Evolutionary conservation across 2,329 filamentous ascomycete species (phyloP).

Genomic region (Fusarium sp.): DNA sequence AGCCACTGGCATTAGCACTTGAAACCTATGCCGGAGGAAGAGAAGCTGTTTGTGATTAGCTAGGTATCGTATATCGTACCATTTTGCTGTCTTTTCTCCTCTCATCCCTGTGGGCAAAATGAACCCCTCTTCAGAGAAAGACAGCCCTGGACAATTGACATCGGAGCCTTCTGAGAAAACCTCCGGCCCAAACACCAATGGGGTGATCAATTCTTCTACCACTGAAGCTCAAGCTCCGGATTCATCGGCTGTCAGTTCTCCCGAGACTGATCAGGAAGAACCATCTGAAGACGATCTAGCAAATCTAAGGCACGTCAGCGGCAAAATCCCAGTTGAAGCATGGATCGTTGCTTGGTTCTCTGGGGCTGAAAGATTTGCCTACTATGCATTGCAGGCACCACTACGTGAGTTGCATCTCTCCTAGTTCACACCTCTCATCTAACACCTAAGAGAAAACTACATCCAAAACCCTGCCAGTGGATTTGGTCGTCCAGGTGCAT

Average conservation of each 20-base stretch:
- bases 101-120: not conserved
- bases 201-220: not conserved
- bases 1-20: not conserved
- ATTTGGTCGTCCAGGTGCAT: not conserved
- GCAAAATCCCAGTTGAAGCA: not conserved
- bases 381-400: not conserved
- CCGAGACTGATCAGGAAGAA: not conserved
- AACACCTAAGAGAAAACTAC: not conserved
- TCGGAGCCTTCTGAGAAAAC: not conserved
- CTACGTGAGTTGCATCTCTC: not conserved
- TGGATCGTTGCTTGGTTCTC: constrained; percentile 6
- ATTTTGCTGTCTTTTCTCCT: not conserved
- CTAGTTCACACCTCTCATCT: not conserved
- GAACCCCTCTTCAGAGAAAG: not conserved
- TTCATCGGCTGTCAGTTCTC: not conserved
- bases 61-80: not conserved
- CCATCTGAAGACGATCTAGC: not conserved
- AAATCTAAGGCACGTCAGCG: not conserved
- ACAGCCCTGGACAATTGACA: not conserved
- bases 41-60: not conserved
- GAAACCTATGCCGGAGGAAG: not conserved
- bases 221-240: not conserved
- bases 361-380: not conserved
- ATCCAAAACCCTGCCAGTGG: not conserved
- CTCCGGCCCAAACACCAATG: not conserved